These are phyloP conservation scores for Grammothele lineata DNA, from an alignment of 768 basidiomycete genomes.

Conservation along the genomic window DNA sequence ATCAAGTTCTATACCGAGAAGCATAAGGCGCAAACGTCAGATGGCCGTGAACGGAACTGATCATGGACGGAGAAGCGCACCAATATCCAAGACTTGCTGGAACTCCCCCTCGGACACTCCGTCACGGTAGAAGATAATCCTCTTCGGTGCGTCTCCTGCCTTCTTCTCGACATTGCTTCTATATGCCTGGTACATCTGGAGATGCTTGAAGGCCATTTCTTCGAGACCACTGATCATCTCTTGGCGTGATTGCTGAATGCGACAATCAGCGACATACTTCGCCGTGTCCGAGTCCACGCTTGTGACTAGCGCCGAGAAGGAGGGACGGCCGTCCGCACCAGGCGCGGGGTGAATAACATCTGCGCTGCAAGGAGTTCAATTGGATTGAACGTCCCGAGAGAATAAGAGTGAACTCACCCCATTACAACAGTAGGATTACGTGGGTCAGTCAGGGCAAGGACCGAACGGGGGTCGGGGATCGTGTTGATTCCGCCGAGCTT, in stretches of 20 bases:
- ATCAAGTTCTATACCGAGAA: conserved; percentile 10
- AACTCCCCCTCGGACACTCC: conserved; percentile 59
- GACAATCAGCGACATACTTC: conserved; percentile 61
- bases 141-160: conserved; percentile 41
- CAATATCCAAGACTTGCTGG: conserved; percentile 43
- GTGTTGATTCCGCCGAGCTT: conserved; percentile 83
- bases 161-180: conserved; percentile 40
- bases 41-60: too few relatives aligned
- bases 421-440: conserved; percentile 75
- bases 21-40: too few relatives aligned
- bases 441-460: conserved; percentile 61
- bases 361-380: conserved; percentile 36
- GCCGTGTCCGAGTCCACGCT: conserved; percentile 74
- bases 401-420: conserved; percentile 35
- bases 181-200: conserved; percentile 48
- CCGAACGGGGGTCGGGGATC: conserved; percentile 65
- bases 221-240: conserved; percentile 76
- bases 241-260: conserved; percentile 61
- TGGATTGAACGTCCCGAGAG: too few relatives aligned
- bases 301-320: conserved; percentile 75
- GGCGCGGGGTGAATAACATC: conserved; percentile 84
- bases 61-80: conserved; percentile 29
- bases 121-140: conserved; percentile 72
- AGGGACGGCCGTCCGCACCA: conserved; percentile 73
- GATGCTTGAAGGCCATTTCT: conserved; percentile 57